Base-by-base conservation (phyloP, 129 eudicot species). In the Solidago caesia region DNA sequence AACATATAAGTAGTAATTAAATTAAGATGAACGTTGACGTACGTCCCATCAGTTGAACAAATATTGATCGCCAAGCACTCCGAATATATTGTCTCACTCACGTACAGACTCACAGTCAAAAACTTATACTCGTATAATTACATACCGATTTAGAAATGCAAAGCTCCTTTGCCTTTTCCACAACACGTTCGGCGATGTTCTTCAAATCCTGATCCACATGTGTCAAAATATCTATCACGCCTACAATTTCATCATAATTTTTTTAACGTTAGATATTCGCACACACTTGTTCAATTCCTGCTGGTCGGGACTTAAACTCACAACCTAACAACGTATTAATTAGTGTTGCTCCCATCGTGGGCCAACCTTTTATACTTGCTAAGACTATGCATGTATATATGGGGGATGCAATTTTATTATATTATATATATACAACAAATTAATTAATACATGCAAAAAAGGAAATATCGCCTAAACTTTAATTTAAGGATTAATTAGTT, bases 151-250 rank as follows among this genome's bases (percentile, higher is more conserved):
- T 89, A 7, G 89, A 74, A 61, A 43, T 1, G 68, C 97, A 89
- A 16, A 84, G 77, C 80, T 87, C 93, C 86, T 77, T 85, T 0
- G 96, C 93, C 78, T 70, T 87, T 9, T 84, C 89, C 2, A 85
- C 25, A 29, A 92, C 96, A 70, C 96, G 84, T 2, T 79, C 71
- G 56, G 97, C 92, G 52, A 92, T 89, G 75, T 79, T 89, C 87
- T 80, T 92, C 84, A 89, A 76, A 87, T 92, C 96, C 51, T 33
- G 57, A 15, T 89, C 93, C 26, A 92, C 85, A 4, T 80, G 73
- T 4, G 93, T 91, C 77, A 87, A 6, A 8, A 92, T 85, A 45
- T 92, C 97, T 59, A 75, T 81, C 64, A 75, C 82, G n/a, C 96
- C 97, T 87, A 62, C 76, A 80, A 72, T 27, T 67, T 57, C 74